Percentiles rank a stretch among this genome's conserved stretches.
phyloP scores from a whole-genome alignment of 1,139 yeast genomes.

The Yamadazyma trypodendri region DNA sequence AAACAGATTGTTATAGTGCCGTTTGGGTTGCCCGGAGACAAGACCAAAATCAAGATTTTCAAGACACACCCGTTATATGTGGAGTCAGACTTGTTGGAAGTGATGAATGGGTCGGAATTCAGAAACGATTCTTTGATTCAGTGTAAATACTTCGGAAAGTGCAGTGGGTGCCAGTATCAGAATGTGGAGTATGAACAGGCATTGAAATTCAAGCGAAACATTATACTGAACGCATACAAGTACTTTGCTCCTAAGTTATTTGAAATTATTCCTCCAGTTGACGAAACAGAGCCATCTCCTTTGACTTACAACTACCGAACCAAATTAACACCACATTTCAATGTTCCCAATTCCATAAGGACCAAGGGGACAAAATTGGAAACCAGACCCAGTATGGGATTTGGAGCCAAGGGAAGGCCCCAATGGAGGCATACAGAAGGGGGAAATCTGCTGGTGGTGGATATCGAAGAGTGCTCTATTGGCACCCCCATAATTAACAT shows the following conservation, averaged over 20 bases:
- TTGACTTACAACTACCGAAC: slow-evolving; percentile 77
- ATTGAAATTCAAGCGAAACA: slow-evolving; percentile 65
- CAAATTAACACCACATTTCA: slow-evolving; percentile 93
- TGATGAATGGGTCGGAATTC: slow-evolving; percentile 42
- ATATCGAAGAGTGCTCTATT: slow-evolving; percentile 89
- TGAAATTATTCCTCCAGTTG: slow-evolving; percentile 55
- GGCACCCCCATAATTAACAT: slow-evolving; percentile 77
- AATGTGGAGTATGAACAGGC: slow-evolving; percentile 72
- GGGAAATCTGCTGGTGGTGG: slow-evolving; percentile 58
- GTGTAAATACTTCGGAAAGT: slow-evolving; percentile 47
- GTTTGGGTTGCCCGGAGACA: slow-evolving; percentile 85
- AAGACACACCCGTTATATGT: slow-evolving; percentile 76
- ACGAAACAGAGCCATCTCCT: slow-evolving; percentile 77
- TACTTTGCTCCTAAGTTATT: slow-evolving; percentile 60
- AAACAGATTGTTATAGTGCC: slow-evolving; percentile 65
- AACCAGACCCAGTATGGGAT: slow-evolving; percentile 74
- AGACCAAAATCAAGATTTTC: slow-evolving; percentile 66
- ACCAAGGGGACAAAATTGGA: slow-evolving; percentile 31
- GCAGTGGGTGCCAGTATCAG: slow-evolving; percentile 92
- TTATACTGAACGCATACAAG: slow-evolving; percentile 79
- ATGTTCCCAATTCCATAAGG: slow-evolving; percentile 54
- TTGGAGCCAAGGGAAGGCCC: slow-evolving; percentile 81
- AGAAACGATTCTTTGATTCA: slow-evolving; percentile 52
- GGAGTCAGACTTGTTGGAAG: slow-evolving; percentile 69
- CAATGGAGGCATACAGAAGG: slow-evolving; percentile 60